Base-by-base conservation (phyloP, 2,329 filamentous ascomycete genomes). In the Thielaviopsis punctulata region DNA sequence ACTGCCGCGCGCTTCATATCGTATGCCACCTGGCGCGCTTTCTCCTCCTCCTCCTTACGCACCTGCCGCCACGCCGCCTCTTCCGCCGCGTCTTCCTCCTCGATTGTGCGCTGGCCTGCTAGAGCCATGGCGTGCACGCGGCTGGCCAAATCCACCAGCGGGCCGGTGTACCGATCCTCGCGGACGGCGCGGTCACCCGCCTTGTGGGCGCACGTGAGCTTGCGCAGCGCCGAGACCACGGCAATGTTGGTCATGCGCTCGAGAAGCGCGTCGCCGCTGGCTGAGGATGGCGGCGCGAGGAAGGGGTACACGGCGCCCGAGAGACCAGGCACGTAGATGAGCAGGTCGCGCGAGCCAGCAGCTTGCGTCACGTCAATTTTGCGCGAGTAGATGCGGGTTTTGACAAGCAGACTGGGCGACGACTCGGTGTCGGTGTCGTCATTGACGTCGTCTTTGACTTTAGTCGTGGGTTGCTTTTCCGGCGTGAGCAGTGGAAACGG, bases 121-220 rank as follows among this genome's bases (percentile, higher is more conserved):
- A 48, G 15, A 10, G 52, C 48, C 44, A 45, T 49, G n/a, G 53
- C 53, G 18, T 49, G 39, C 19, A 55, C 49, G 12, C 53, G 33
- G n/a, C 24, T 44, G 3, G 53, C 44, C 44, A 55, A 46, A 30
- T 55, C 53, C n/a, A 46, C 24, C 23, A 55, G 43, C 3, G 53
- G 53, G 30, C 53, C 53, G 18, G 49, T 41, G 33, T 49, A 55
- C 13, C 27, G 49, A 18, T 54, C 48, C 9, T 46, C 33, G 15
- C 45, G 44, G 12, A 48, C 21, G 15, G 44, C 19, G 4, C 10
- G 41, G 5, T 45, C 30, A 3, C n/a, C 45, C 2, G 25, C 48
- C 5, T 23, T 27, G 15, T 41, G 22, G 3, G 52, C 39, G 4
- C n/a, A 22, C 9, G 45, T 30, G 10, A 54, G 48, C 19, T 45